A percentile compares a stretch with the other conserved stretches of the same genome.
These are phyloP conservation scores for Picochlorum sp. DNA, from an alignment of 139 green algal species.

Conservation along the genomic window DNA sequence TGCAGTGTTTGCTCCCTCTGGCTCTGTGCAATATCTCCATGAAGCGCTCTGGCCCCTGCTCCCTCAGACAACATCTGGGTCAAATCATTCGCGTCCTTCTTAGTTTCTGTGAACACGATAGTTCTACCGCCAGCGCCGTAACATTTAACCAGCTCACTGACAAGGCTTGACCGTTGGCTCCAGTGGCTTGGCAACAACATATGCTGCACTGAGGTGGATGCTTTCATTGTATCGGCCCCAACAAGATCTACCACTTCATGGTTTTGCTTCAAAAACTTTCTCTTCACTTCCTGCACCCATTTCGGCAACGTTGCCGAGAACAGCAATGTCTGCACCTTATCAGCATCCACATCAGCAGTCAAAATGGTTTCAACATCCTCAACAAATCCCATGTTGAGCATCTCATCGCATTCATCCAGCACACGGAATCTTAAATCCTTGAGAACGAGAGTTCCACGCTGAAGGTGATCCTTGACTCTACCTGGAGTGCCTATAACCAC, in stretches of 20 bases:
- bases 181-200: constrained; percentile 86
- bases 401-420: constrained; percentile 98
- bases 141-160: constrained; percentile 68
- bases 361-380: constrained; percentile 98
- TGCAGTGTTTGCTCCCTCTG: constrained; percentile 41
- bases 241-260: constrained; percentile 84
- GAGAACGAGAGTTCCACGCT: constrained; percentile 74
- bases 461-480: constrained; percentile 90
- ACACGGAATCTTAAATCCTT: constrained; percentile 62
- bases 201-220: constrained; percentile 74
- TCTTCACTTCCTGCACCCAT: constrained; percentile 88
- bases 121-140: constrained; percentile 67
- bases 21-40: constrained; percentile 87
- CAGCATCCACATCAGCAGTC: constrained; percentile 26
- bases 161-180: constrained; percentile 49
- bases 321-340: constrained; percentile 85
- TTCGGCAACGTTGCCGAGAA: constrained; percentile 92
- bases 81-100: constrained; percentile 85
- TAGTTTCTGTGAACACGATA: constrained; percentile 97
- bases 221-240: constrained; percentile 79
- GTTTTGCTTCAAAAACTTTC: constrained; percentile 66
- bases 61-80: constrained; percentile 42
- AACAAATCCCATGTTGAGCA: constrained; percentile 99
- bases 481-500: constrained; percentile 93
- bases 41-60: constrained; percentile 59